Evolutionary conservation across 2,329 filamentous ascomycete species (phyloP), one percentile per base, ranked within the genome.

Genomic region (Emergomyces orientalis): DNA sequence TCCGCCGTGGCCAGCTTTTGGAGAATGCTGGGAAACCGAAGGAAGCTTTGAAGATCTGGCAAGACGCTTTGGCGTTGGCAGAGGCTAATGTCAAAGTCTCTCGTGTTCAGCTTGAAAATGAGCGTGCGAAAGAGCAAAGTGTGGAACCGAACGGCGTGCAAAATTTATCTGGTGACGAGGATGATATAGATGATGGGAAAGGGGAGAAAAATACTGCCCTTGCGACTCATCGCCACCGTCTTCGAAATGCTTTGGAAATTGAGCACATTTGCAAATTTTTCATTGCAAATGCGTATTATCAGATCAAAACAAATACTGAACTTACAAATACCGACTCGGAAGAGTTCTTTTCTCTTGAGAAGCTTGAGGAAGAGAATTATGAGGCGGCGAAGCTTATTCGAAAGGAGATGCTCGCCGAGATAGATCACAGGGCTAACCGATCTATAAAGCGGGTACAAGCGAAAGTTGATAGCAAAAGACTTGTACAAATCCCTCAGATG

Each of bases 261-360:
- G 83, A 93, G 65, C 93, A 97, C 72, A 86, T 88, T 67, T 90
- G 88, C 37, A 81, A 85, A 0, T 97, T 97, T 76, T 96, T 95
- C 71, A 87, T 87, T 32, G 91, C 88, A 17, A 96, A 91, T 68
- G 88, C 87, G 0, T 87, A 87, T 67, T 97, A 86, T 71, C 90
- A 96, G 70, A 88, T 95, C 65, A 94, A 92, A 71, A 84, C 85
- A 0, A 84, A 92, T 62, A 74, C 83, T 54, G 79, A 83, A 1
- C 77, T 87, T 68, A 91, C 87, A 0, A 71, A 78, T 27, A 84
- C 87, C 0, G 85, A 86, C 5, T 90, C 89, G 0, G 84, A 86
- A 0, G 83, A 87, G 19, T 91, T 87, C 69, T 77, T 81, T 60
- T 75, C 76, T 0, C 76, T 93, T 2, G 89, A 95, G 68, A 84